phyloP scores from a whole-genome alignment of 805 yeast genomes.

The Groenewaldozyma tartarivorans region DNA sequence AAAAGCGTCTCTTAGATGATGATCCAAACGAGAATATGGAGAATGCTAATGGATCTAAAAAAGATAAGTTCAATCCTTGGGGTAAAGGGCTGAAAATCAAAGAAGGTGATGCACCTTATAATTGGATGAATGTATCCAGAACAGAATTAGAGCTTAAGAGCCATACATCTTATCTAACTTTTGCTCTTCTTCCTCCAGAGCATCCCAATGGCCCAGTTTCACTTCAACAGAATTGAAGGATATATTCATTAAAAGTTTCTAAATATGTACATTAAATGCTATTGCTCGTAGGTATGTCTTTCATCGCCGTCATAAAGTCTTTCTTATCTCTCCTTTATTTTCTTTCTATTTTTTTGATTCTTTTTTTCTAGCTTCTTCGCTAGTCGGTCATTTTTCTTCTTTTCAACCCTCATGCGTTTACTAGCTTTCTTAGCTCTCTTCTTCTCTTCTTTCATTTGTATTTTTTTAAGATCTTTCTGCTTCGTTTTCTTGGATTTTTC shows the following conservation, averaged over 20 bases:
- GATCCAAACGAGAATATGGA: conserved; percentile 4
- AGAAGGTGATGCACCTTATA: conserved; percentile 76
- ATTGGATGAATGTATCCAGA: conserved; percentile 80
- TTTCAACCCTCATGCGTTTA: conserved; percentile 17
- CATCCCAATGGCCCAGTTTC: no score
- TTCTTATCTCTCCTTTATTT: conserved; percentile 14
- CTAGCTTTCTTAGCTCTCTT: conserved; percentile 22
- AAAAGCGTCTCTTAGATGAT: neutral
- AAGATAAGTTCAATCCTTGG: conserved; percentile 62
- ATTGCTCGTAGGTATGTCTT: conserved; percentile 1
- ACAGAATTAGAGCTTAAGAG: conserved; percentile 80
- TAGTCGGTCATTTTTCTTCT: conserved; percentile 18
- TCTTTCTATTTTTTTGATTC: conserved; percentile 20
- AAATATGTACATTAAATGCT: neutral
- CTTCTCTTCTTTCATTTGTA: conserved; percentile 12
- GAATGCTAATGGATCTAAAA: conserved; percentile 11
- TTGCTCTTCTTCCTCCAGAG: conserved; percentile 59
- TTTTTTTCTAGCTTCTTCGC: conserved; percentile 19
- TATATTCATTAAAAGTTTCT: neutral
- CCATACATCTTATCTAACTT: conserved; percentile 89
- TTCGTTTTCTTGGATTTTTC: conserved; percentile 26
- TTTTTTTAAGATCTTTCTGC: conserved; percentile 16
- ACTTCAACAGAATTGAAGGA: no score
- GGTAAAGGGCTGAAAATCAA: conserved; percentile 74
- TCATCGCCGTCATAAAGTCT: conserved; percentile 9